Evolutionary conservation across 805 yeast genomes (phyloP), one percentile per base, ranked within the genome.

Genomic region (Candida tallmaniae): DNA sequence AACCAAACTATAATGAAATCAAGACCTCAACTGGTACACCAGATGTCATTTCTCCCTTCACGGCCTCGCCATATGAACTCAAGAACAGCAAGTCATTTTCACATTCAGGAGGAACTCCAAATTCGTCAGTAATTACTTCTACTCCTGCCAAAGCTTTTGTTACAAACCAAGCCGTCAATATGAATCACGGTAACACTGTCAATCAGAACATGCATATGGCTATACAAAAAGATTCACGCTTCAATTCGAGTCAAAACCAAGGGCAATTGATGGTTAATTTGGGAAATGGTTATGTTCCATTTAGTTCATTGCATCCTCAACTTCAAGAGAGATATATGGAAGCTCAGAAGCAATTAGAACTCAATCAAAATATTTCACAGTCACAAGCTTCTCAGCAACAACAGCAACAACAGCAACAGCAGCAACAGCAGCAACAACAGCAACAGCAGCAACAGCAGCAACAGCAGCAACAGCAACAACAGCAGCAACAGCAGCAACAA

Each of bases 231-330:
- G n/a, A n/a, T n/a, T n/a, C n/a, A n/a, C n/a, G n/a, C n/a, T n/a
- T n/a, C n/a, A n/a, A n/a, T 20, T 20, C 20, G 16, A 5, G 7
- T 12, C 31, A 28, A 28, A 15, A 28, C 23, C 13, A 28, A 8
- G n/a, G 5, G 22, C 50, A 46, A 34, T 29, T 48, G 35, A 46
- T 49, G 50, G 52, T 43, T 10, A 50, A 50, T 29, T 28, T 46
- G 10, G 52, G 50, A 2, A 47, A 38, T 30, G 51, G 52, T 5
- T 47, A 38, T 22, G 46, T 46, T 7, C 52, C 54, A 7, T 46
- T 46, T 27, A 34, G 35, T 23, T 34, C 44, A 4, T 39, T 52
- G 19, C 49, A 42, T 16, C 45, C 45, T 7, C 43, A 38, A 26
- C 23, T 42, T n/a, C 54, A 48, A 32, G 45, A 45, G 14, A 51